Conservation (phyloP, 2,329 filamentous ascomycete genomes). For the Lanzia echinophila region DNA sequence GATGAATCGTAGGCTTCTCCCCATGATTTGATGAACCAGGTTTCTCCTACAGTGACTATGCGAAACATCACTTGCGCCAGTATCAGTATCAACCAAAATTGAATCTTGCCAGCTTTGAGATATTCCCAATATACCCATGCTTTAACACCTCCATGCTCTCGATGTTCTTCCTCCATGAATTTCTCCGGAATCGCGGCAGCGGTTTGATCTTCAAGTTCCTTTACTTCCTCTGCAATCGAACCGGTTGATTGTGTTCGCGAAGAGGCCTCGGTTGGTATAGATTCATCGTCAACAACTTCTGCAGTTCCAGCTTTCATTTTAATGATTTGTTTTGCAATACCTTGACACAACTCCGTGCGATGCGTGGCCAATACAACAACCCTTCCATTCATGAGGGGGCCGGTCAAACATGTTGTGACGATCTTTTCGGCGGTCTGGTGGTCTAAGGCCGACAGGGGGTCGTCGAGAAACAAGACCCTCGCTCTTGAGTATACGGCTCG, state of each 20-base stretch:
- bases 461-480: slow-evolving; percentile 49
- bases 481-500: slow-evolving; percentile 52
- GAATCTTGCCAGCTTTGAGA: slow-evolving; percentile 69
- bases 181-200: slow-evolving; percentile 54
- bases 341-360: slow-evolving; percentile 62
- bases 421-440: slow-evolving; percentile 59
- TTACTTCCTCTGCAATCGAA: slow-evolving; percentile 20
- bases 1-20: slow-evolving; percentile 61
- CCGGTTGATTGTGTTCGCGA: slow-evolving; percentile 18
- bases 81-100: slow-evolving; percentile 65
- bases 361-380: slow-evolving; percentile 57
- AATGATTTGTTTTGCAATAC: slow-evolving; percentile 67
- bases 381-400: slow-evolving; percentile 46
- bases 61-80: slow-evolving; percentile 58
- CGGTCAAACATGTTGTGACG: slow-evolving; percentile 49
- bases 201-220: slow-evolving; percentile 28
- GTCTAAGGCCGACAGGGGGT: slow-evolving; percentile 53
- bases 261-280: slow-evolving; percentile 22
- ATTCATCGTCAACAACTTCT: slow-evolving; percentile 20
- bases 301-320: slow-evolving; percentile 57
- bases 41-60: slow-evolving; percentile 56
- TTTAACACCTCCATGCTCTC: slow-evolving; percentile 69
- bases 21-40: slow-evolving; percentile 83
- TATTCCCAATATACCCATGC: slow-evolving; percentile 76
- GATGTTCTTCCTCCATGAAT: slow-evolving; percentile 72